Evolutionary conservation across 192 early-diverging fungal genomes (phyloP).

Genomic region (Coemansia sp.): DNA sequence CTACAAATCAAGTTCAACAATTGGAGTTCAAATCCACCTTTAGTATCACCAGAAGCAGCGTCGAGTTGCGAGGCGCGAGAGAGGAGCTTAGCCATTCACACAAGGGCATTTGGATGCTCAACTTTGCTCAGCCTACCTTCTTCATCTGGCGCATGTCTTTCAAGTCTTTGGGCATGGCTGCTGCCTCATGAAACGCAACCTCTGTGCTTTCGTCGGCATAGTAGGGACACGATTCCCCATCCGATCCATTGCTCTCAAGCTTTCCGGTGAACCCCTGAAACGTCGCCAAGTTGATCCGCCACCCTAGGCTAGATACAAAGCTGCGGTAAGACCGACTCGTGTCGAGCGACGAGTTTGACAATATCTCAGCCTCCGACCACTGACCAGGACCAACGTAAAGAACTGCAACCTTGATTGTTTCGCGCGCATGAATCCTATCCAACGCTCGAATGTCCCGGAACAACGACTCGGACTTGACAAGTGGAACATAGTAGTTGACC

Average conservation of each 20-base stretch:
- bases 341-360: constrained; percentile 67
- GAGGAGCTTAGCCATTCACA: neutral
- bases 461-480: constrained; percentile 26
- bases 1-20: constrained; percentile 36
- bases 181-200: constrained; percentile 89
- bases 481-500: constrained; percentile 22
- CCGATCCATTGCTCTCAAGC: constrained; percentile 74
- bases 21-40: neutral
- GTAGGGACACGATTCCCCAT: constrained; percentile 76
- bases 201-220: constrained; percentile 82
- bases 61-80: neutral
- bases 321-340: constrained; percentile 71
- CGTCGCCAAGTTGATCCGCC: constrained; percentile 82
- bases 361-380: constrained; percentile 82
- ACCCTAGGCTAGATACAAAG: constrained; percentile 90
- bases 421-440: constrained; percentile 54
- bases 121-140: constrained; percentile 64
- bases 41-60: neutral
- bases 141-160: constrained; percentile 83
- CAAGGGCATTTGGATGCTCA: neutral
- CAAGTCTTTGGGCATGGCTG: constrained; percentile 80
- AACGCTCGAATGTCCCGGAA: constrained; percentile 36
- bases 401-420: constrained; percentile 86
- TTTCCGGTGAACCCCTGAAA: constrained; percentile 88
- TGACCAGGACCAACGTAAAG: constrained; percentile 91